phyloP scores from a whole-genome alignment of 2,329 filamentous ascomycete species.

The Amauroascus verrucosus region DNA sequence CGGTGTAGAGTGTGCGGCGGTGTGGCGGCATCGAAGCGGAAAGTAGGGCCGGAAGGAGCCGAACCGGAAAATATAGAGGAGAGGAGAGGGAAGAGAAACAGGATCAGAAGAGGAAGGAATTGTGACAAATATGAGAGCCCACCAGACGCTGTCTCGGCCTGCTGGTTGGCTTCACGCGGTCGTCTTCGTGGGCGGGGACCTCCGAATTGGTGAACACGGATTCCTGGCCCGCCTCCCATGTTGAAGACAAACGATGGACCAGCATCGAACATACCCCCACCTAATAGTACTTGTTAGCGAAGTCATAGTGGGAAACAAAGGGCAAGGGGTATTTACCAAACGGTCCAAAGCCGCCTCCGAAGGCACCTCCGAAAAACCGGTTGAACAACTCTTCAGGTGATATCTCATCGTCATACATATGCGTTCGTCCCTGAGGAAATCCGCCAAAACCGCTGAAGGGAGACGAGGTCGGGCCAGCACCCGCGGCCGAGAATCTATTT shows the following conservation, averaged over 20 bases:
- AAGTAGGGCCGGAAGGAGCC: slow-evolving; percentile 51
- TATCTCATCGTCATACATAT: slow-evolving; percentile 81
- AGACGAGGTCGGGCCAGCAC: slow-evolving; percentile 29
- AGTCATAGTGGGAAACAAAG: neutral
- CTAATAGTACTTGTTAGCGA: slow-evolving; percentile 24
- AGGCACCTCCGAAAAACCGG: slow-evolving; percentile 79
- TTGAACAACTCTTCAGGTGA: slow-evolving; percentile 95
- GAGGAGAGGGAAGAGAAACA: slow-evolving; percentile 77
- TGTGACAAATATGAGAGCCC: slow-evolving; percentile 53
- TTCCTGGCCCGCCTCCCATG: slow-evolving; percentile 78
- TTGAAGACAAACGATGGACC: slow-evolving; percentile 93
- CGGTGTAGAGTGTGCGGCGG: slow-evolving; percentile 66
- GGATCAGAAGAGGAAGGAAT: slow-evolving; percentile 74
- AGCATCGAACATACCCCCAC: slow-evolving; percentile 54
- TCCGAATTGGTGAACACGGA: slow-evolving; percentile 92
- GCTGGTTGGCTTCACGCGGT: slow-evolving; percentile 54
- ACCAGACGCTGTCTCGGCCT: slow-evolving; percentile 41
- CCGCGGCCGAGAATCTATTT: slow-evolving; percentile 57
- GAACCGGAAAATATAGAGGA: slow-evolving; percentile 63
- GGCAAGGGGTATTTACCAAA: slow-evolving; percentile 45
- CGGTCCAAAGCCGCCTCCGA: slow-evolving; percentile 44
- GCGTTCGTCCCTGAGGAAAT: slow-evolving; percentile 42
- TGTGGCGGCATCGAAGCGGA: slow-evolving; percentile 63
- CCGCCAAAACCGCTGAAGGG: slow-evolving; percentile 44
- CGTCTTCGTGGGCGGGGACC: slow-evolving; percentile 65